Evolutionary conservation across 768 basidiomycete genomes (phyloP).

Genomic region (Strobilomyces dryophilus): DNA sequence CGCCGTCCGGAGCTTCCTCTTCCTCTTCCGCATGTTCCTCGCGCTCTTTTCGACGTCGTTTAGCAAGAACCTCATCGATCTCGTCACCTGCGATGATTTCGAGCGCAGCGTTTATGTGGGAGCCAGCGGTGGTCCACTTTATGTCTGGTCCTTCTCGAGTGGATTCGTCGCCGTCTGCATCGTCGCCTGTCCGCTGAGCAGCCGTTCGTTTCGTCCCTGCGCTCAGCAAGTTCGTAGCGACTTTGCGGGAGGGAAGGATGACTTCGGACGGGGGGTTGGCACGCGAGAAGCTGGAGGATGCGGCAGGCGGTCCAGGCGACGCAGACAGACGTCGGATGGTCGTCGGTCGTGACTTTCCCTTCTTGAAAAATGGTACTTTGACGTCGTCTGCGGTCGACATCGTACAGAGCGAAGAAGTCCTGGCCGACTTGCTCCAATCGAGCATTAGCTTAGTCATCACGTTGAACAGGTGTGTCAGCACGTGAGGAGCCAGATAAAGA

Average conservation of each 20-base stretch:
- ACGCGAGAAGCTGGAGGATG: constrained; percentile 22
- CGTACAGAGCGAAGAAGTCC: constrained; percentile 1
- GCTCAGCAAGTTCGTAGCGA: constrained; percentile 64
- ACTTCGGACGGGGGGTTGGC: constrained; percentile 49
- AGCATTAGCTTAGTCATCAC: constrained; percentile 19
- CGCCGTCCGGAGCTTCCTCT: constrained; percentile 63
- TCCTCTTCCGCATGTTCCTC: constrained; percentile 48
- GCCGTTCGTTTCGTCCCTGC: constrained; percentile 69
- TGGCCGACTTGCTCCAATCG: background rate
- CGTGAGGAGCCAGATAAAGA: background rate
- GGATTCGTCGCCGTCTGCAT: constrained; percentile 45
- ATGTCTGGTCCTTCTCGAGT: constrained; percentile 50
- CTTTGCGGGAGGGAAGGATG: constrained; percentile 70
- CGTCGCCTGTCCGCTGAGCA: constrained; percentile 45
- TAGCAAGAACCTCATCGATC: constrained; percentile 70
- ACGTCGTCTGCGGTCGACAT: constrained; percentile 35
- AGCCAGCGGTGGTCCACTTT: constrained; percentile 74
- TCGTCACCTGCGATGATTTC: constrained; percentile 84
- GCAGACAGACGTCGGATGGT: constrained; percentile 72
- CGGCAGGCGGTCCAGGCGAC: constrained; percentile 44
- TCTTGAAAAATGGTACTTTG: constrained; percentile 87
- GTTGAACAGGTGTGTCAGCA: too few species aligned
- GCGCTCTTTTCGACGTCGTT: constrained; percentile 57
- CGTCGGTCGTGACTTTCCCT: constrained; percentile 72
- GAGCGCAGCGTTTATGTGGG: constrained; percentile 66